Conservation (phyloP, 2,329 filamentous ascomycete species). For the Bisporella sp. region DNA sequence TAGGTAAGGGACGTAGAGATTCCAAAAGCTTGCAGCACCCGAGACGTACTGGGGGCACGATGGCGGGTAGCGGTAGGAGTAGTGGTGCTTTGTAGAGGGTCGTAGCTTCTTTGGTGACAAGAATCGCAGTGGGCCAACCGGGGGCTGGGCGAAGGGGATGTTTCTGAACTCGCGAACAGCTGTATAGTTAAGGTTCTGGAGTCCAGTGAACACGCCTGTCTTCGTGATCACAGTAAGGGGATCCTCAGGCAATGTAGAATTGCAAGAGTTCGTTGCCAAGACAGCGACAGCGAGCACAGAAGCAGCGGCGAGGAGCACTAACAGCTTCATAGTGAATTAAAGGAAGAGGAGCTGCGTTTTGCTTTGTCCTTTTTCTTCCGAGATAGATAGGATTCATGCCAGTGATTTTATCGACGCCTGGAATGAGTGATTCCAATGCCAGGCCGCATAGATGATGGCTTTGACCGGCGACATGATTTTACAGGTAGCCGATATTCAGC, state of each 20-base stretch:
- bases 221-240: conserved; percentile 2
- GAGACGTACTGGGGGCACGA: conserved; percentile 23
- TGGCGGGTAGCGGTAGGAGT: conserved; percentile 13
- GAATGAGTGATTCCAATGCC: no score
- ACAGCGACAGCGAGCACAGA: no score
- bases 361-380: no score
- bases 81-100: conserved; percentile 9
- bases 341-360: no score
- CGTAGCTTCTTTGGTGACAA: conserved; percentile 11
- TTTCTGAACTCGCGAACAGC: conserved; percentile 8
- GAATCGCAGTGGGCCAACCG: conserved; percentile 38
- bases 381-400: no score
- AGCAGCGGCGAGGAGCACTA: no score
- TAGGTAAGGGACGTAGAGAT: conserved; percentile 14
- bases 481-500: no score
- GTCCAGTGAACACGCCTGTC: conserved; percentile 4
- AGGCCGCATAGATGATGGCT: no score
- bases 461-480: no score
- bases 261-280: no score
- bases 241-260: neutral
- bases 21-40: conserved; percentile 24
- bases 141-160: conserved; percentile 46
- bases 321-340: no score
- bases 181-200: conserved; percentile 8
- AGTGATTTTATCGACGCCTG: no score